Conservation (phyloP, 805 yeast genomes). For the Maudiozyma barnettii region DNA sequence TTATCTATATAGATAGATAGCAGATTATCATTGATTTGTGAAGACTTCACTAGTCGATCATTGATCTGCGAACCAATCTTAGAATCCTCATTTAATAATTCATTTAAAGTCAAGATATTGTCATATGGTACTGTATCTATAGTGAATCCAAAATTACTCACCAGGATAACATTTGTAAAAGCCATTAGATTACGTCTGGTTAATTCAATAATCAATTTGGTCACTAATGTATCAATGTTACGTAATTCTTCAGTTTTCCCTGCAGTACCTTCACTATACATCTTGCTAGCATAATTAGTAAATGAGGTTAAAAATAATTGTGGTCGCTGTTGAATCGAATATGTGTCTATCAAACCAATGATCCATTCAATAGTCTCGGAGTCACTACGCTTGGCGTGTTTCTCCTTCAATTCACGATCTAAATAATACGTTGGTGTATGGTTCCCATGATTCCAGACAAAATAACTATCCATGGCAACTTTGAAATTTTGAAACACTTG, state of each 20-base stretch:
- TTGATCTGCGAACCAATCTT: background rate
- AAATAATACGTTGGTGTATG: background rate
- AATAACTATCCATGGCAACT: background rate
- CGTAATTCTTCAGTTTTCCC: constrained; percentile 30
- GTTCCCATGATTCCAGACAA: background rate
- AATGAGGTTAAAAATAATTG: constrained; percentile 70
- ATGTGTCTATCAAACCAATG: constrained; percentile 54
- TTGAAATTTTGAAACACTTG: background rate
- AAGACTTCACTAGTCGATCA: background rate
- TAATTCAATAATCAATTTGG: constrained; percentile 40
- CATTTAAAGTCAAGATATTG: background rate
- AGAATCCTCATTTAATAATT: background rate
- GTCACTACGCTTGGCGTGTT: background rate
- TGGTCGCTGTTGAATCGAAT: constrained; percentile 46
- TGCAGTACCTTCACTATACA: constrained; percentile 42
- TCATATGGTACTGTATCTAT: background rate
- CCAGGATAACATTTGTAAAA: constrained; percentile 63
- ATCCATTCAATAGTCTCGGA: constrained; percentile 46
- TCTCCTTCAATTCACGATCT: background rate
- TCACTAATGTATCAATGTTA: constrained; percentile 59
- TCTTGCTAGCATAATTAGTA: constrained; percentile 76
- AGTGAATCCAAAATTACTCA: constrained; percentile 85
- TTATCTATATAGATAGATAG: constrained; percentile 7
- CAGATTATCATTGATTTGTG: constrained; percentile 12
- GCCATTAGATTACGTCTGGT: constrained; percentile 45